These are phyloP conservation scores for Sambucus nigra DNA, from an alignment of 129 eudicot species.

Conservation along the genomic window DNA sequence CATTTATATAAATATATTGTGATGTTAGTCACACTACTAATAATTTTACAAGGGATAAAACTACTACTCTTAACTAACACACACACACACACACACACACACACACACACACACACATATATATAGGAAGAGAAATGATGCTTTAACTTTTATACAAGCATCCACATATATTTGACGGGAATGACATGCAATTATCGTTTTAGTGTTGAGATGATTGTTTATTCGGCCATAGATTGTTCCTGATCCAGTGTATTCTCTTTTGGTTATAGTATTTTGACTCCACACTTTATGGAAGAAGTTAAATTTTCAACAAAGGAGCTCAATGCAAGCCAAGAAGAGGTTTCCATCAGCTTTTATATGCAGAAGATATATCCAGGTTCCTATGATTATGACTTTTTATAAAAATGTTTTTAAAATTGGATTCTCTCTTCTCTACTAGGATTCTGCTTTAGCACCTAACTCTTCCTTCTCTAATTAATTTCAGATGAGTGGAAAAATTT, in stretches of 20 bases:
- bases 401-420: too few species aligned
- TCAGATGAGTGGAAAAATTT: conserved; percentile 83
- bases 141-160: too few species aligned
- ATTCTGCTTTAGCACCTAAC: neutral
- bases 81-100: too few species aligned
- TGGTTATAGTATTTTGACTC: conserved; percentile 76
- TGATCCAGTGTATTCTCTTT: conserved; percentile 6
- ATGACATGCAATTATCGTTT: too few species aligned
- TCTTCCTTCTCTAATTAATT: conserved; percentile 3
- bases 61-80: too few species aligned
- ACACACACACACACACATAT: too few species aligned
- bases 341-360: conserved; percentile 76
- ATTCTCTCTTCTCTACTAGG: conserved; percentile 1
- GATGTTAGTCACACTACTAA: too few species aligned
- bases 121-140: too few species aligned
- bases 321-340: conserved; percentile 54
- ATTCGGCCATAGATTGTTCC: neutral
- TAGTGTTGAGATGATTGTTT: too few species aligned
- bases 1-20: too few species aligned
- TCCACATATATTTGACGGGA: too few species aligned
- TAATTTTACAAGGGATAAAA: too few species aligned
- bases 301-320: conserved; percentile 77
- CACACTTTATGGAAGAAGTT: conserved; percentile 85
- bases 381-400: conserved; percentile 1
- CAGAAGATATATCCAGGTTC: conserved; percentile 89